Percentiles rank a stretch among this genome's conserved stretches.
Conservation (phyloP, 805 yeast genomes). For the Barnettozyma californica region DNA sequence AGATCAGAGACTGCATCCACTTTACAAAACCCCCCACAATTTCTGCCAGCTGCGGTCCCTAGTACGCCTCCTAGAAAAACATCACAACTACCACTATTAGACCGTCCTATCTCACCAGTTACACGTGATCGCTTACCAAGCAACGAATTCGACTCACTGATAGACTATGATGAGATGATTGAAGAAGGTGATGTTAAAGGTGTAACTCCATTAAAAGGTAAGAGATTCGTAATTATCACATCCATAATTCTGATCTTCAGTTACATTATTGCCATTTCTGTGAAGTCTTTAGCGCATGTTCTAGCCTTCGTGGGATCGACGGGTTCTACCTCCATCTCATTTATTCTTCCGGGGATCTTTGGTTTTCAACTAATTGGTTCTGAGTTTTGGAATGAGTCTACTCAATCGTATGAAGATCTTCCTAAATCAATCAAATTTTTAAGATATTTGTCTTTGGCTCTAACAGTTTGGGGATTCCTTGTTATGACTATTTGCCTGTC, state of each 20-base stretch:
- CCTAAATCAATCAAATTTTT: constrained; percentile 24
- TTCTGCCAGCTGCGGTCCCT: not conserved
- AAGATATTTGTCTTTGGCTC: constrained; percentile 33
- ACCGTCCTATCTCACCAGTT: not conserved
- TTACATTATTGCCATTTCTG: constrained; percentile 58
- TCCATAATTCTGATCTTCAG: constrained; percentile 45
- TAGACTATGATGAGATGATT: constrained; percentile 25
- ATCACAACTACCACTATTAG: constrained; percentile 5
- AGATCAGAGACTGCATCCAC: constrained; percentile 6
- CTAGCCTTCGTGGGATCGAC: constrained; percentile 89
- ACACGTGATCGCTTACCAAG: not conserved
- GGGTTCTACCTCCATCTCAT: constrained; percentile 88
- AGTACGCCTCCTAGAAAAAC: constrained; percentile 2
- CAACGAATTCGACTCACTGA: constrained; percentile 9
- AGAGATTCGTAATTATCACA: constrained; percentile 48
- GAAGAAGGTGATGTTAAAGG: constrained; percentile 27
- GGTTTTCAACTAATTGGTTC: constrained; percentile 70
- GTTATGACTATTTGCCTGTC: constrained; percentile 50
- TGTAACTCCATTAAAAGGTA: constrained; percentile 26
- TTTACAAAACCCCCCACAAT: not conserved
- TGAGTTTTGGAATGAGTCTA: constrained; percentile 27
- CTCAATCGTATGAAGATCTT: constrained; percentile 26
- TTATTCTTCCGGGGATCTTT: constrained; percentile 83
- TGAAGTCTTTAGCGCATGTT: constrained; percentile 73
- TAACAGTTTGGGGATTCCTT: constrained; percentile 43